These are phyloP conservation scores for Grigorovia yakushimaensis DNA, from an alignment of 805 yeast genomes.

Conservation along the genomic window DNA sequence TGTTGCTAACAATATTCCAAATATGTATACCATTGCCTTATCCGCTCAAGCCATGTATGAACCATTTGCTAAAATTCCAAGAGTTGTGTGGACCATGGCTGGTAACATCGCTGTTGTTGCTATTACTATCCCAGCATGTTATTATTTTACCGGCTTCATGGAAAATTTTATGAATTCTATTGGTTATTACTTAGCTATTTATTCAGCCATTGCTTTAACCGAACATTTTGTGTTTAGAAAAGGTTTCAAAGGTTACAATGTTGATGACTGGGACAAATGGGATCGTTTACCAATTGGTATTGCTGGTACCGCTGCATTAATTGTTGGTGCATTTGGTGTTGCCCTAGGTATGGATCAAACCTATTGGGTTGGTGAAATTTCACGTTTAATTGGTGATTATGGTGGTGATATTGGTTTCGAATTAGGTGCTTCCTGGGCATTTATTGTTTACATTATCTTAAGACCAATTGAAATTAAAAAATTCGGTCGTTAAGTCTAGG, in stretches of 20 bases:
- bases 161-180: slow-evolving; percentile 5
- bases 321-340: slow-evolving; percentile 4
- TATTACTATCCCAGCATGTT: slow-evolving; percentile 4
- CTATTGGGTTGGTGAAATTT: slow-evolving; percentile 4
- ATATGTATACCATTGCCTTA: slow-evolving; percentile 4
- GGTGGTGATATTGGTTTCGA: slow-evolving; percentile 5
- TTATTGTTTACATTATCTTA: not conserved
- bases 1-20: slow-evolving; percentile 5
- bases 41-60: slow-evolving; percentile 4
- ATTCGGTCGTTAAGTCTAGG: slow-evolving; percentile 1
- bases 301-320: slow-evolving; percentile 1
- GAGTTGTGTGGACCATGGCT: slow-evolving; percentile 4
- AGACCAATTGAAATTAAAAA: slow-evolving; percentile 4
- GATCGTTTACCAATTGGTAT: slow-evolving; percentile 1
- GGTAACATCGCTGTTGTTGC: slow-evolving; percentile 2
- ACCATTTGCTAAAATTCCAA: slow-evolving; percentile 2
- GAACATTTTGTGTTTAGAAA: slow-evolving; percentile 3
- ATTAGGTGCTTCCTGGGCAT: slow-evolving; percentile 4
- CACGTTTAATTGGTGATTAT: slow-evolving; percentile 1
- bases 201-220: not conserved
- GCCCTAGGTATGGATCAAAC: slow-evolving; percentile 4
- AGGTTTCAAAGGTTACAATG: not conserved
- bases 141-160: slow-evolving; percentile 1
- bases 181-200: slow-evolving; percentile 3
- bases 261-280: slow-evolving; percentile 1